These are phyloP conservation scores for Penicillium canariense DNA, from an alignment of 495 filamentous ascomycete genomes.

Conservation along the genomic window DNA sequence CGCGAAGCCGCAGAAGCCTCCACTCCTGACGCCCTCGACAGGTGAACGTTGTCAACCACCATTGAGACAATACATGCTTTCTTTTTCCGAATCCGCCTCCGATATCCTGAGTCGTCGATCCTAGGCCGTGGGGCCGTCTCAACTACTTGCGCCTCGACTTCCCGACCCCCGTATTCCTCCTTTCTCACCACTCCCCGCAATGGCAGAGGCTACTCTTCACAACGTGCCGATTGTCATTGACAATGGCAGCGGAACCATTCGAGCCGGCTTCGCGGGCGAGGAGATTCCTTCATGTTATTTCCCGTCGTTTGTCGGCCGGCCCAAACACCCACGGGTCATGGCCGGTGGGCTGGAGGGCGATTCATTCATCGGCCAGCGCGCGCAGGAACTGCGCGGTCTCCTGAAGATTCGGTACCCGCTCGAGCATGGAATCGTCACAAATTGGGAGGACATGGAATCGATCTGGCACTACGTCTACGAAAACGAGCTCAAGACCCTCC, in stretches of 20 bases:
- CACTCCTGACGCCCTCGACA: slow-evolving; percentile 21
- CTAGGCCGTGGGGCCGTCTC: slow-evolving; percentile 40
- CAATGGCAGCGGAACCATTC: slow-evolving; percentile 97
- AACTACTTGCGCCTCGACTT: slow-evolving; percentile 27
- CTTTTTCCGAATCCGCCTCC: neutral
- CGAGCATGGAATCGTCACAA: slow-evolving; percentile 97
- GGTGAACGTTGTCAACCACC: slow-evolving; percentile 13
- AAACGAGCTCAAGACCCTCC: slow-evolving; percentile 87
- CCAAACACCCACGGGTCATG: slow-evolving; percentile 94
- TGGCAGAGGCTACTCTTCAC: slow-evolving; percentile 79
- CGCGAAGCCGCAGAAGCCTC: slow-evolving; percentile 24
- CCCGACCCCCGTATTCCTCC: slow-evolving; percentile 17
- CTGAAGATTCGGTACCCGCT: slow-evolving; percentile 94
- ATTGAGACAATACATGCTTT: slow-evolving; percentile 11
- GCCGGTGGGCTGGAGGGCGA: slow-evolving; percentile 95
- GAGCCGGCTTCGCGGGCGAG: slow-evolving; percentile 94
- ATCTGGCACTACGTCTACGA: slow-evolving; percentile 92
- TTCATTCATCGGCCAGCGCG: slow-evolving; percentile 92
- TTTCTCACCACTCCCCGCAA: slow-evolving; percentile 43
- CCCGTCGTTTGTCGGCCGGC: slow-evolving; percentile 95
- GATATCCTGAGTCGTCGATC: slow-evolving; percentile 17
- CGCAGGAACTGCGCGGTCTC: slow-evolving; percentile 87
- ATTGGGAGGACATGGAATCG: slow-evolving; percentile 99
- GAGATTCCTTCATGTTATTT: slow-evolving; percentile 95
- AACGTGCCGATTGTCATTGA: slow-evolving; percentile 98